Evolutionary conservation across 768 basidiomycete genomes (phyloP).

Genomic region (Xerocomellus chrysenteron): DNA sequence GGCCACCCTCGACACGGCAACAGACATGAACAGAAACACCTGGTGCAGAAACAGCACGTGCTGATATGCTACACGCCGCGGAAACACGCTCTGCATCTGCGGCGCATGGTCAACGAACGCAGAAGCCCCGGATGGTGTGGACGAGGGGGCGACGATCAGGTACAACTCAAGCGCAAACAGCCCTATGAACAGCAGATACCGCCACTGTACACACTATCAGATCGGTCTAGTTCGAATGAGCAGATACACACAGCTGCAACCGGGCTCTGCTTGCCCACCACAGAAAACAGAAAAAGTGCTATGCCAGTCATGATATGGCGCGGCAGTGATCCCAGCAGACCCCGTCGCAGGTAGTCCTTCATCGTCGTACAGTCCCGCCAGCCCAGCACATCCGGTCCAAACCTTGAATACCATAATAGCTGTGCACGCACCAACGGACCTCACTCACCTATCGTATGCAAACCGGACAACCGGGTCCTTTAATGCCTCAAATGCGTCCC

Average conservation of each 20-base stretch:
- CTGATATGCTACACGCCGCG: constrained; percentile 68
- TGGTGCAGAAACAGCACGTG: constrained; percentile 78
- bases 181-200: constrained; percentile 68
- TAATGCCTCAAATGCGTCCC: constrained; percentile 75
- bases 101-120: constrained; percentile 22
- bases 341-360: constrained; percentile 66
- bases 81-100: constrained; percentile 44
- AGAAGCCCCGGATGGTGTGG: constrained; percentile 10
- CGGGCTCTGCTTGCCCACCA: constrained; percentile 56
- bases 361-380: constrained; percentile 72
- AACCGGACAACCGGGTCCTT: constrained; percentile 76
- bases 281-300: constrained; percentile 60
- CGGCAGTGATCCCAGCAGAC: constrained; percentile 58
- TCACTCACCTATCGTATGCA: constrained; percentile 79
- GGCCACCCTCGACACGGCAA: constrained; percentile 68
- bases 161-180: constrained; percentile 62
- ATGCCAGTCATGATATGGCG: constrained; percentile 66
- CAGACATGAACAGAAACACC: constrained; percentile 68
- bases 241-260: constrained; percentile 60
- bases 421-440: neutral
- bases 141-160: constrained; percentile 55
- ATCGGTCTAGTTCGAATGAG: constrained; percentile 5
- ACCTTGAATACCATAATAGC: constrained; percentile 42
- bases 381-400: constrained; percentile 67
- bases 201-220: constrained; percentile 56